A percentile compares a stretch with the other conserved stretches of the same genome.
phyloP scores from a whole-genome alignment of 2,329 filamentous ascomycete genomes.

The Aspergillus pseudotamarii region DNA sequence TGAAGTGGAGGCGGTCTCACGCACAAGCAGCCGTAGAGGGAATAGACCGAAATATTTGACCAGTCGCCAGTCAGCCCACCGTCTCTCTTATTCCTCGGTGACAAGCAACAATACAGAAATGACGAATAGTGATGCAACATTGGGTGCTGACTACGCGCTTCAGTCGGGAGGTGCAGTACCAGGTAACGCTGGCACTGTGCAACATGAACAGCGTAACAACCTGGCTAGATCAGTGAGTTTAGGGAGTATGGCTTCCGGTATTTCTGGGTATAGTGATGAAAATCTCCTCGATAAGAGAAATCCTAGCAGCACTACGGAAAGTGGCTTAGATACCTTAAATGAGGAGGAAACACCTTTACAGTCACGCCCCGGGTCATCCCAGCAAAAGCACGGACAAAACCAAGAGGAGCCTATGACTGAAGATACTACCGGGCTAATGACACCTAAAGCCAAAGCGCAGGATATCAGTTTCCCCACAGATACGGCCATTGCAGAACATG shows the following conservation, averaged over 20 bases:
- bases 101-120: slow-evolving; percentile 60
- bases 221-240: slow-evolving; percentile 80
- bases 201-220: slow-evolving; percentile 38
- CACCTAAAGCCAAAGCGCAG: slow-evolving; percentile 66
- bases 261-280: slow-evolving; percentile 58
- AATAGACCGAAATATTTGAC: slow-evolving; percentile 59
- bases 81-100: slow-evolving; percentile 61
- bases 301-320: slow-evolving; percentile 46
- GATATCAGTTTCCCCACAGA: slow-evolving; percentile 72
- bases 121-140: slow-evolving; percentile 70
- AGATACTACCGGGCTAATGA: slow-evolving; percentile 60
- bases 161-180: slow-evolving; percentile 79
- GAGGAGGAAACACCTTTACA: slow-evolving; percentile 56
- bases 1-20: slow-evolving; percentile 24
- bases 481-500: slow-evolving; percentile 83
- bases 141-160: slow-evolving; percentile 77
- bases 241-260: slow-evolving; percentile 82
- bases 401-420: slow-evolving; percentile 39
- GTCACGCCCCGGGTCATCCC: slow-evolving; percentile 43
- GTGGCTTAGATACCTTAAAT: slow-evolving; percentile 58
- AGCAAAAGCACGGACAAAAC: slow-evolving; percentile 22
- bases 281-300: slow-evolving; percentile 48
- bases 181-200: slow-evolving; percentile 29
- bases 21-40: slow-evolving; percentile 32
- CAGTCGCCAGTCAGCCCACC: slow-evolving; percentile 59